Evolutionary conservation across 768 basidiomycete genomes (phyloP).

Genomic region (Podaxis sp.): DNA sequence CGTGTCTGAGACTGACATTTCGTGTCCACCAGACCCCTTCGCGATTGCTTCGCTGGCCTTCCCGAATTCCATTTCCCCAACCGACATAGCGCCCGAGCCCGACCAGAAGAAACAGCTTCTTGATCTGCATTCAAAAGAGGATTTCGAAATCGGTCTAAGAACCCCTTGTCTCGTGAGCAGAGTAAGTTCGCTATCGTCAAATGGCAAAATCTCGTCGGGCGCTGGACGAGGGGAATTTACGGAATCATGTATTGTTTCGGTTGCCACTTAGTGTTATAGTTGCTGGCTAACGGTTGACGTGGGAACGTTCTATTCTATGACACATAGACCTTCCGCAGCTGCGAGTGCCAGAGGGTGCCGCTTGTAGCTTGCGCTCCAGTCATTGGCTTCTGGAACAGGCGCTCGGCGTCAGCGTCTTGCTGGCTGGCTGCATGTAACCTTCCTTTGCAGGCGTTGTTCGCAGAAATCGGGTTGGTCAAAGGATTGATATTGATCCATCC

Average conservation of each 20-base stretch:
- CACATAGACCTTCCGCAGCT: background rate
- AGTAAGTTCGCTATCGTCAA: background rate
- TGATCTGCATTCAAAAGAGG: background rate
- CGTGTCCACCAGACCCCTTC: no score
- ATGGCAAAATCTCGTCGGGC: background rate
- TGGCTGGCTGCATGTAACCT: background rate
- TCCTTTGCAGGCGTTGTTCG: background rate
- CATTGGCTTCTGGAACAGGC: background rate
- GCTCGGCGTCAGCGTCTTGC: background rate
- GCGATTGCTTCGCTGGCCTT: no score
- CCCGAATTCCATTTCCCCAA: no score
- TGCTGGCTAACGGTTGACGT: background rate
- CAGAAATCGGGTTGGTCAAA: background rate
- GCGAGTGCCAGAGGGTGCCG: background rate
- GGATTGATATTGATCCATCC: background rate
- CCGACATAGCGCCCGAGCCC: no score
- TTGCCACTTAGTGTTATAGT: background rate
- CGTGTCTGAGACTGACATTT: no score
- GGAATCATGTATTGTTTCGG: background rate
- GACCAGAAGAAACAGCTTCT: background rate
- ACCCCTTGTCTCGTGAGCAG: background rate
- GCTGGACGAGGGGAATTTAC: background rate
- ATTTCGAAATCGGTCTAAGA: background rate
- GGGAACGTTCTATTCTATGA: background rate
- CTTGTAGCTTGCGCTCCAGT: background rate